Conservation (phyloP, 176 grass and related monocot genomes). For the Urochloa ruziziensis region DNA sequence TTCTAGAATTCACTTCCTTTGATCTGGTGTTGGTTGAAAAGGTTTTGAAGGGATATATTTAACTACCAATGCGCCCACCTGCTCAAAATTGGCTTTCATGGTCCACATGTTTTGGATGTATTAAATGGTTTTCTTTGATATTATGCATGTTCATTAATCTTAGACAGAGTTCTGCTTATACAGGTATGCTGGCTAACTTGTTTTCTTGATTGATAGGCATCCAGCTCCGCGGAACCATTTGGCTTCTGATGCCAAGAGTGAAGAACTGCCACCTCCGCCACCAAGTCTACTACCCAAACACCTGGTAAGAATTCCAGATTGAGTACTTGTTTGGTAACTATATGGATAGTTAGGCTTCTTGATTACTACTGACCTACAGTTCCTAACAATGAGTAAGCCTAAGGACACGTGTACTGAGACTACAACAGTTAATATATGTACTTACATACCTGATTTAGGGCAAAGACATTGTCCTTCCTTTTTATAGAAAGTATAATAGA, state of each 20-base stretch:
- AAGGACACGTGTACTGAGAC: neutral
- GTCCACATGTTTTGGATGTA: neutral
- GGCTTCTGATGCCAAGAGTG: constrained; percentile 19
- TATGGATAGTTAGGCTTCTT: neutral
- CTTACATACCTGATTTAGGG: neutral
- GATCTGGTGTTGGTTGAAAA: neutral
- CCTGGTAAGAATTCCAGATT: constrained; percentile 30
- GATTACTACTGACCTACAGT: neutral
- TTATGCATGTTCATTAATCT: neutral
- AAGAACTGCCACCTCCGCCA: constrained; percentile 50
- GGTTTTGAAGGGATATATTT: neutral
- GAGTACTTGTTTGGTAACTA: neutral
- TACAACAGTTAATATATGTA: neutral
- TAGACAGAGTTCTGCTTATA: neutral
- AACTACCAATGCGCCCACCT: neutral
- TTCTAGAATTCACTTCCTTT: neutral
- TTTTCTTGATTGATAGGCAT: constrained; percentile 19
- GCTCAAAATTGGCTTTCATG: neutral
- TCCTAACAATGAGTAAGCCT: neutral
- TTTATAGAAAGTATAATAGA: neutral
- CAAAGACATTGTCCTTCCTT: neutral
- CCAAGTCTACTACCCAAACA: constrained; percentile 46
- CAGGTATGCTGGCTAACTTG: neutral
- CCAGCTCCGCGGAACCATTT: neutral
- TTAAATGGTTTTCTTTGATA: neutral